Base-by-base conservation (phyloP, 192 early-diverging fungal species). In the Coemansia sp. region DNA sequence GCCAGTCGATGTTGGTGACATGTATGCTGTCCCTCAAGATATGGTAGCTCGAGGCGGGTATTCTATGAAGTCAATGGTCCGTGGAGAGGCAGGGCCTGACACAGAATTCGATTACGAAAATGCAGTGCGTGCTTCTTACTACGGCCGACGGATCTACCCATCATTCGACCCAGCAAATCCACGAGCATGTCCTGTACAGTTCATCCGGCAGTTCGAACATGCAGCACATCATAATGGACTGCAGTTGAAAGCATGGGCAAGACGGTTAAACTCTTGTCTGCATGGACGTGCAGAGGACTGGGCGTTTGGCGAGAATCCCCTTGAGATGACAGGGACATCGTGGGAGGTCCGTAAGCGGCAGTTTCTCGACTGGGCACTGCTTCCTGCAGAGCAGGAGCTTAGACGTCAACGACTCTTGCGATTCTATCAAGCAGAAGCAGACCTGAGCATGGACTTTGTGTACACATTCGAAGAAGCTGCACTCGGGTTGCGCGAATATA, bases 391-490 rank as follows among this genome's bases (percentile, higher is more conserved):
- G 59, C 78, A 81, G 27, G 78, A 81, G 62, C 62, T 81, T 49
- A 52, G 78, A 47, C 64, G 78, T 31, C 78, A 81, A 51, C 59
- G 78, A 25, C 65, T 81, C 7, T 24, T 74, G 52, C 61, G 78
- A 19, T 81, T 81, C 49, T 74, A 71, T 52, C 78, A 81, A 63
- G 34, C 69, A 6, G 78, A 81, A 56, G 38, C 68, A 1, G 78
- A 81, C 24, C 56, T 81, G 61, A 81, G 78, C 51, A 81, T 74
- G 38, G 78, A 81, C 66, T 81, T 71, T 73, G 78, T 68, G 27
- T 71, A 81, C 41, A 71, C 78, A 51, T 81, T 81, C 27, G 78
- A 81, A 27, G 78, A 81, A 23, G 69, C 68, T 2, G 68, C 78
- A 8, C 60, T 60, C 7, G 78, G 78, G 10, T 52, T 81, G 58